Percentiles rank a stretch among this genome's conserved stretches.
These are phyloP conservation scores for Citrus trifoliata DNA, from an alignment of 345 rosid genomes.

Conservation along the genomic window DNA sequence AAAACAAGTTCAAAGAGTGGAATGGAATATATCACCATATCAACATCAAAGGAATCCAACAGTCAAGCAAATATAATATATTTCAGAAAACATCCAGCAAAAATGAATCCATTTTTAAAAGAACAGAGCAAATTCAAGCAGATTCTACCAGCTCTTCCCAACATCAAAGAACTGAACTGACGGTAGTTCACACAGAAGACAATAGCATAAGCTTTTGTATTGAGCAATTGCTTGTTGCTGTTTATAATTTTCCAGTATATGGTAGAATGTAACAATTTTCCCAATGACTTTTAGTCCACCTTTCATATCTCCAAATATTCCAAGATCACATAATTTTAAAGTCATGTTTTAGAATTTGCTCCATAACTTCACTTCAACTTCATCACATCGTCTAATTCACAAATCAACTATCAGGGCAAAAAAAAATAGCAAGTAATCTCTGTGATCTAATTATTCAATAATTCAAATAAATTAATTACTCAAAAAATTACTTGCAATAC, in stretches of 20 bases:
- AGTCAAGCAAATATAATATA: no score
- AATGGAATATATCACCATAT: no score
- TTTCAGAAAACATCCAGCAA: neutral
- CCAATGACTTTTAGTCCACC: neutral
- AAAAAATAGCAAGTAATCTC: no score
- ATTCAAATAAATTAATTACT: no score
- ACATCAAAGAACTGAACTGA: neutral
- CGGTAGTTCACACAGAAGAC: neutral
- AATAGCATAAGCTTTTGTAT: neutral
- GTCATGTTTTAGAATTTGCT: no score
- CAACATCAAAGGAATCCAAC: no score
- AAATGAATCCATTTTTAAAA: neutral
- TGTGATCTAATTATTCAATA: no score
- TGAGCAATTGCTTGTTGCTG: neutral
- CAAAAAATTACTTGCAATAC: no score
- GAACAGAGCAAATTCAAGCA: neutral
- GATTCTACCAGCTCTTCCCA: neutral
- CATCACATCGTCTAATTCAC: neutral
- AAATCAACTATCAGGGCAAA: no score
- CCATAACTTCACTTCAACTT: neutral
- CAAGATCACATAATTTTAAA: neutral
- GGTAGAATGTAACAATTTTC: neutral
- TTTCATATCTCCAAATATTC: neutral
- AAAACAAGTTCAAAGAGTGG: no score
- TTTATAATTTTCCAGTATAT: neutral